Conservation (phyloP, 75 land plant species). For the Cryptomeria japonica region DNA sequence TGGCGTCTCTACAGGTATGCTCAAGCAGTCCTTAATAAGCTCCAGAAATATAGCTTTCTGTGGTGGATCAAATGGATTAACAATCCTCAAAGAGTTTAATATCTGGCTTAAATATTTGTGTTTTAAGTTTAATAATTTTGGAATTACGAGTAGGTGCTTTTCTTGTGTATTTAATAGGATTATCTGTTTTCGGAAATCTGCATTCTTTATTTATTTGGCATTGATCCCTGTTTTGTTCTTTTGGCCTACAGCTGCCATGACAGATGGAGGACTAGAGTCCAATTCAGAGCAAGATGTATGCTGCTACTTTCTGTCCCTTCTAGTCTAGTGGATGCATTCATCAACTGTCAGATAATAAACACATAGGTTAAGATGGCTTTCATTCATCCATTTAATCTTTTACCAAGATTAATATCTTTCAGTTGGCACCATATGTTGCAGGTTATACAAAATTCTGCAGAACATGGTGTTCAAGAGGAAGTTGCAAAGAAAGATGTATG, state of each 20-base stretch:
- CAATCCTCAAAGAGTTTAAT: background rate
- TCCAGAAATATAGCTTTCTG: background rate
- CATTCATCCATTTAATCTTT: background rate
- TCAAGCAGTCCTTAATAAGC: background rate
- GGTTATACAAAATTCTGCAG: background rate
- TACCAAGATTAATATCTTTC: background rate
- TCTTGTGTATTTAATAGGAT: background rate
- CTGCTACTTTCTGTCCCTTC: background rate
- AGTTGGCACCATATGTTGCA: background rate
- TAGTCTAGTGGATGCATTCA: background rate
- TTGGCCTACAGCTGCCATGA: background rate
- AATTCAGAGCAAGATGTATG: slow-evolving; percentile 1
- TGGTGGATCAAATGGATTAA: background rate
- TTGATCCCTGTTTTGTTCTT: background rate
- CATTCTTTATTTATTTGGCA: background rate
- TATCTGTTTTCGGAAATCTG: background rate
- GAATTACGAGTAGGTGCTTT: background rate
- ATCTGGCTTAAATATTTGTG: background rate
- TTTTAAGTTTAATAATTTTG: background rate
- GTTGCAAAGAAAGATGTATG: background rate
- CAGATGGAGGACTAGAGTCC: background rate
- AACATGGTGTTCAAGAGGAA: background rate
- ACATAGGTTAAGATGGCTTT: background rate
- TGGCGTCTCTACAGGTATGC: background rate
- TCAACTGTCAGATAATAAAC: background rate